phyloP scores from a whole-genome alignment of 129 eudicot genomes.

The Tagetes patula region DNA sequence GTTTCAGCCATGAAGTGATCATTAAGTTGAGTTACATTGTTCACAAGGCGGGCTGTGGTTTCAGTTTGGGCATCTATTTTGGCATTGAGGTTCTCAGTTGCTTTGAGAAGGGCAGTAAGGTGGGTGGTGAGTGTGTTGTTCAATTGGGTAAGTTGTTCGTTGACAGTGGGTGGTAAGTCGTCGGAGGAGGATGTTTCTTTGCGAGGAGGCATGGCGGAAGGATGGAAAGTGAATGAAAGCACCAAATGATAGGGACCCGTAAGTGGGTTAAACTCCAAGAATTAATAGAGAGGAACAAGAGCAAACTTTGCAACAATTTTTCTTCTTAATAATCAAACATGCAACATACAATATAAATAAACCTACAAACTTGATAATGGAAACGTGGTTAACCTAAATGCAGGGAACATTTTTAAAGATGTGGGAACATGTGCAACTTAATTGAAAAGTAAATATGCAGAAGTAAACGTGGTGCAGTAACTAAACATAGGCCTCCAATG shows the following conservation, averaged over 20 bases:
- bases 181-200: background rate
- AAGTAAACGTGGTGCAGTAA: too few relatives aligned
- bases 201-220: background rate
- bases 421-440: too few relatives aligned
- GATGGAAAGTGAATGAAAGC: background rate
- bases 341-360: too few relatives aligned
- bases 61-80: background rate
- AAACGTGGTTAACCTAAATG: too few relatives aligned
- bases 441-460: too few relatives aligned
- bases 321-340: too few relatives aligned
- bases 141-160: background rate
- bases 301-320: too few relatives aligned
- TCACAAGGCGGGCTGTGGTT: background rate
- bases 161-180: background rate
- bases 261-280: too few relatives aligned
- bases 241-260: background rate
- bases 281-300: too few relatives aligned
- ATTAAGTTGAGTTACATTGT: background rate
- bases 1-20: background rate
- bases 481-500: too few relatives aligned
- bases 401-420: too few relatives aligned
- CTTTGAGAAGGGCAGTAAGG: background rate
- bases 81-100: background rate
- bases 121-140: background rate
- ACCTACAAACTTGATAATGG: too few relatives aligned